phyloP scores from a whole-genome alignment of 2,329 filamentous ascomycete genomes.

The Nigrospora osmanthi region DNA sequence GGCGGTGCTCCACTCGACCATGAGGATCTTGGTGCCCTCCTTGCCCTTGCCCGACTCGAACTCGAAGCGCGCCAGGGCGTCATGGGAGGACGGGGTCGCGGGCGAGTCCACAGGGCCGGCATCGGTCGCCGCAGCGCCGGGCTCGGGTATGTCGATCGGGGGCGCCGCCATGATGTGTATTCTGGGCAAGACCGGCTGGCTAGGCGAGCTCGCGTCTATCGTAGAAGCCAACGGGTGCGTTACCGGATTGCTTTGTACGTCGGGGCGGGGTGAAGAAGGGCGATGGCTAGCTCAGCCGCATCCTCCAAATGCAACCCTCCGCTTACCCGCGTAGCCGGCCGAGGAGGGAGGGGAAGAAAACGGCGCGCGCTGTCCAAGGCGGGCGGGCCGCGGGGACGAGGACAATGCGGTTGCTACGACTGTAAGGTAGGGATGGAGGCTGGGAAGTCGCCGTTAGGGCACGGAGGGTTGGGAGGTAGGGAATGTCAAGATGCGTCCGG shows the following conservation, averaged over 20 bases:
- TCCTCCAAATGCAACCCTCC: not conserved
- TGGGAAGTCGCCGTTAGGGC: no score
- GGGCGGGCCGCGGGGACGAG: no score
- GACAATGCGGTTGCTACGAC: no score
- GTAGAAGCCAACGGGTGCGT: not conserved
- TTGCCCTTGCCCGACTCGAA: slow-evolving; percentile 71
- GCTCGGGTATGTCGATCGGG: not conserved
- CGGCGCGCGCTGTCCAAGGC: no score
- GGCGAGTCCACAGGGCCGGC: slow-evolving; percentile 2
- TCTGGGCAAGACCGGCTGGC: no score
- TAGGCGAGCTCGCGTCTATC: not conserved
- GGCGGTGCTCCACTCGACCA: slow-evolving; percentile 75
- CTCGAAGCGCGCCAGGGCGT: slow-evolving; percentile 75
- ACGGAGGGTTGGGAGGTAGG: no score
- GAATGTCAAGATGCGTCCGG: no score
- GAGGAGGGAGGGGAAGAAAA: no score
- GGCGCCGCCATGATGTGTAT: not conserved
- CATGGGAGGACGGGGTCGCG: slow-evolving; percentile 8
- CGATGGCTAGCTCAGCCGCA: not conserved
- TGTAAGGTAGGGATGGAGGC: no score
- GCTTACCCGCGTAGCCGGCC: not conserved
- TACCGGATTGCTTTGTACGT: no score
- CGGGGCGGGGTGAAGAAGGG: not conserved
- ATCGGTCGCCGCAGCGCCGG: not conserved
- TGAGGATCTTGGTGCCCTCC: slow-evolving; percentile 83